phyloP scores from a whole-genome alignment of 2,329 filamentous ascomycete species.

The Phyllosticta citrichinensis region DNA sequence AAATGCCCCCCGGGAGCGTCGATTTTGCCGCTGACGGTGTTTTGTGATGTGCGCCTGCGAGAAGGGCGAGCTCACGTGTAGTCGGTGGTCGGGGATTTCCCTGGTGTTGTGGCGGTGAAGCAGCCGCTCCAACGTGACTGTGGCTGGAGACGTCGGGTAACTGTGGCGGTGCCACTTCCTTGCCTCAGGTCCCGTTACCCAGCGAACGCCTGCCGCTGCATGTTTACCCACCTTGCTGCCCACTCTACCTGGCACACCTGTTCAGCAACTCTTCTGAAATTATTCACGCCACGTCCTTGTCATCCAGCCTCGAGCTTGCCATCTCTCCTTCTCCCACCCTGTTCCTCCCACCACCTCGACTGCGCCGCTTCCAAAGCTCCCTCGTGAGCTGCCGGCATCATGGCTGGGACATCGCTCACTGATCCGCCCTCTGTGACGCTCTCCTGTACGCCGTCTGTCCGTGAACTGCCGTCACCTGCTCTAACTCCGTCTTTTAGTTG shows the following conservation, averaged over 20 bases:
- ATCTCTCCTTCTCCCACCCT: background rate
- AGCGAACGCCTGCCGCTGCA: slow-evolving; percentile 7
- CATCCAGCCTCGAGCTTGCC: background rate
- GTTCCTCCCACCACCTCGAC: background rate
- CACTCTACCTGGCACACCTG: background rate
- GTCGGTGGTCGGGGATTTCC: too few species aligned
- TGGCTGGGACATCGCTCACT: slow-evolving; percentile 49
- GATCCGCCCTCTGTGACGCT: slow-evolving; percentile 57
- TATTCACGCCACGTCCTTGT: slow-evolving; percentile 3
- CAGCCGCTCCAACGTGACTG: background rate
- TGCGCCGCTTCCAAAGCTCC: background rate
- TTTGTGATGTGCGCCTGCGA: background rate
- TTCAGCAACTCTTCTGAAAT: slow-evolving; percentile 3
- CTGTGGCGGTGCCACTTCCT: background rate
- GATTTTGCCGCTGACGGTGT: background rate
- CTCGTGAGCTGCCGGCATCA: slow-evolving; percentile 25
- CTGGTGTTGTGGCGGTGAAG: background rate
- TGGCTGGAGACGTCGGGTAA: background rate
- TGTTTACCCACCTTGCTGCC: slow-evolving; percentile 7
- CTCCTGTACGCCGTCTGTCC: slow-evolving; percentile 46
- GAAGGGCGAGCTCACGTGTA: background rate
- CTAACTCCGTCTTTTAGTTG: slow-evolving; percentile 51
- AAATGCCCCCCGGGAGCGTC: background rate
- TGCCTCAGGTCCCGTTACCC: slow-evolving; percentile 1
- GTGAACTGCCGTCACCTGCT: slow-evolving; percentile 21